phyloP scores from a whole-genome alignment of 768 basidiomycete species.

The Russula foetens region DNA sequence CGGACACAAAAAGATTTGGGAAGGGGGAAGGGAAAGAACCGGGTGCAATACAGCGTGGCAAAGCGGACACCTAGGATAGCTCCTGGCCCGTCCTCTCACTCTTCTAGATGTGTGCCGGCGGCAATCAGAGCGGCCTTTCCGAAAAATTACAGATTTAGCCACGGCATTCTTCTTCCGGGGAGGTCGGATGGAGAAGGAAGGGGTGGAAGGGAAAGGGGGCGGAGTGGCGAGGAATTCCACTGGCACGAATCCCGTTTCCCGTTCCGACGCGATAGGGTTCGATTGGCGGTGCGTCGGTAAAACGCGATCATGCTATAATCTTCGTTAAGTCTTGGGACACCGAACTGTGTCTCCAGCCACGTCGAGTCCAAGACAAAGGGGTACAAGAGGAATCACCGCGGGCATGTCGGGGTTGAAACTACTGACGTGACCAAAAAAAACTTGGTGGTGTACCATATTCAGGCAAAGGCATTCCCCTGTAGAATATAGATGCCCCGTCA shows the following conservation, averaged over 20 bases:
- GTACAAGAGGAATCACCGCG: slow-evolving; percentile 24
- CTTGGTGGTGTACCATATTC: slow-evolving; percentile 26
- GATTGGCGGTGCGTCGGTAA: slow-evolving; percentile 23
- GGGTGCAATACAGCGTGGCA: slow-evolving; percentile 18
- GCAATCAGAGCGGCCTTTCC: slow-evolving; percentile 22
- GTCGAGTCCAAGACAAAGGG: slow-evolving; percentile 24
- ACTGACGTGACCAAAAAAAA: slow-evolving; percentile 20
- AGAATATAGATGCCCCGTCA: slow-evolving; percentile 20
- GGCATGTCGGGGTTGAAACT: slow-evolving; percentile 23
- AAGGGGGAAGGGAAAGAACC: no score
- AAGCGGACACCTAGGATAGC: slow-evolving; percentile 23
- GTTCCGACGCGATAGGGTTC: slow-evolving; percentile 15
- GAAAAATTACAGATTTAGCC: not conserved
- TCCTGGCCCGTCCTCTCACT: slow-evolving; percentile 22
- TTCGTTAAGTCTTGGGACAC: slow-evolving; percentile 22
- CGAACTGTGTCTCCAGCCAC: slow-evolving; percentile 24
- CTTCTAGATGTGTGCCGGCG: slow-evolving; percentile 24
- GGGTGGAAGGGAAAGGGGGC: no score
- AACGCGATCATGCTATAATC: slow-evolving; percentile 26
- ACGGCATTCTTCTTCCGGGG: not conserved
- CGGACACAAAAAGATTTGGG: no score
- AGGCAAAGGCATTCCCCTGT: slow-evolving; percentile 19
- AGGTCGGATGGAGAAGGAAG: no score
- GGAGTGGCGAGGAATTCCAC: no score
- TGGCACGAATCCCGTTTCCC: slow-evolving; percentile 23